Percentiles rank a stretch among this genome's conserved stretches.
phyloP scores from a whole-genome alignment of 2,329 filamentous ascomycete genomes.

The Calonectria crousiana region DNA sequence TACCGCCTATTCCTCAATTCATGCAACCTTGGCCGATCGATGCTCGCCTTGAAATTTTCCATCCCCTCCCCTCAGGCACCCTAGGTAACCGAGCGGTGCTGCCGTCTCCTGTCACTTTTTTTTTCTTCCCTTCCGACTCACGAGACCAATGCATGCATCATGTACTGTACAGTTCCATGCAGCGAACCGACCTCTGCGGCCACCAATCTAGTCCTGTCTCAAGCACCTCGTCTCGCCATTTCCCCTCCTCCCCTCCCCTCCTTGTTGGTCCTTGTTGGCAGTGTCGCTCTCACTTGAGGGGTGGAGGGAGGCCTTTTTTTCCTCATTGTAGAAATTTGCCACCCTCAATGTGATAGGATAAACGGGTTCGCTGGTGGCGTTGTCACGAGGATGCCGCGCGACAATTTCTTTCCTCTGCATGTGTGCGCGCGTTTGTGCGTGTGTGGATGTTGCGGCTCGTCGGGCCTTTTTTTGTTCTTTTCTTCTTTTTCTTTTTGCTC shows the following conservation, averaged over 20 bases:
- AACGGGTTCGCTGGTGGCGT: not conserved
- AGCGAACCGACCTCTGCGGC: constrained; percentile 1
- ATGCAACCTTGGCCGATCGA: not conserved
- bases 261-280: not conserved
- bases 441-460: not conserved
- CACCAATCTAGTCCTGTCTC: constrained; percentile 4
- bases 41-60: not conserved
- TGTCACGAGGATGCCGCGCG: not conserved
- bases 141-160: constrained; percentile 9
- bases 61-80: not conserved
- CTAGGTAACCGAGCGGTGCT: not conserved
- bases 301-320: not conserved
- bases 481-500: not conserved
- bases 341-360: not conserved
- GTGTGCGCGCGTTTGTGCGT: not conserved
- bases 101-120: not conserved
- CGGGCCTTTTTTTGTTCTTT: not conserved
- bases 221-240: not conserved
- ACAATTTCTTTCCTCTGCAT: not conserved
- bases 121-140: not conserved
- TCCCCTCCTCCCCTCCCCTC: not conserved
- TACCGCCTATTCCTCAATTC: not conserved
- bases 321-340: not conserved
- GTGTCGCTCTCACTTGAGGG: not conserved
- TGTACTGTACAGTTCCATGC: constrained; percentile 8